Conservation (phyloP, 2,329 filamentous ascomycete species). For the Alternaria longipes region DNA sequence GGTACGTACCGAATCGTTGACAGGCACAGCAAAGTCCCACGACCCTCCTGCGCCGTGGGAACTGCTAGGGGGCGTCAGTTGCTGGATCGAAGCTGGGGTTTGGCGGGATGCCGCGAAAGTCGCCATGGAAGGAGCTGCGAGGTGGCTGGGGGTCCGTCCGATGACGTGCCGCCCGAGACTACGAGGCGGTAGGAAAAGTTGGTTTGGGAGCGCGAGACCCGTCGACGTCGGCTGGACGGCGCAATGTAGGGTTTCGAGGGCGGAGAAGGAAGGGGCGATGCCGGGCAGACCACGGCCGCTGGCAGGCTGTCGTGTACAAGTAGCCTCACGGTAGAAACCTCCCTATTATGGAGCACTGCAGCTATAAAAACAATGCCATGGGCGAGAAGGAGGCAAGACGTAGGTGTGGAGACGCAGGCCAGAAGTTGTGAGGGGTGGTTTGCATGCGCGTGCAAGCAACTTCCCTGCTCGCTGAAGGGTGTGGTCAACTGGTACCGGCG, state of each 20-base stretch:
- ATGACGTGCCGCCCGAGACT: conserved; percentile 16
- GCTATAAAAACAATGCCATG: conserved; percentile 26
- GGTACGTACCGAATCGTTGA: conserved; percentile 48
- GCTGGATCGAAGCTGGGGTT: conserved; percentile 39
- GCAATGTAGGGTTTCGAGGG: not conserved
- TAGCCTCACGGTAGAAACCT: conserved; percentile 12
- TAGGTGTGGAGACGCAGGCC: conserved; percentile 26
- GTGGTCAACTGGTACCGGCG: conserved; percentile 12
- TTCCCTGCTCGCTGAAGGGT: conserved; percentile 33
- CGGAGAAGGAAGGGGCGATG: conserved; percentile 6
- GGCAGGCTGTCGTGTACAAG: conserved; percentile 9
- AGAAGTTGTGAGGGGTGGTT: conserved; percentile 32
- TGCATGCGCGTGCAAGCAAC: conserved; percentile 40
- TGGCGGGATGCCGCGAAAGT: conserved; percentile 44
- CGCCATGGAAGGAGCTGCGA: conserved; percentile 40
- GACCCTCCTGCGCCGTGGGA: conserved; percentile 49
- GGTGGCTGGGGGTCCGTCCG: conserved; percentile 12
- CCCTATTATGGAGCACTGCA: conserved; percentile 19
- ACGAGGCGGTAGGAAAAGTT: conserved; percentile 4
- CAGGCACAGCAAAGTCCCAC: conserved; percentile 53
- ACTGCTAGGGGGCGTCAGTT: conserved; percentile 53
- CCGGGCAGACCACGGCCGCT: conserved; percentile 17
- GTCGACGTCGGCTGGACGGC: conserved; percentile 12
- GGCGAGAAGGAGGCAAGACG: conserved; percentile 21
- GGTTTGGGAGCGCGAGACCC: conserved; percentile 15